Evolutionary conservation across 371 early-diverging fungal genomes (phyloP).

Genomic region (Mucor saturninus): DNA sequence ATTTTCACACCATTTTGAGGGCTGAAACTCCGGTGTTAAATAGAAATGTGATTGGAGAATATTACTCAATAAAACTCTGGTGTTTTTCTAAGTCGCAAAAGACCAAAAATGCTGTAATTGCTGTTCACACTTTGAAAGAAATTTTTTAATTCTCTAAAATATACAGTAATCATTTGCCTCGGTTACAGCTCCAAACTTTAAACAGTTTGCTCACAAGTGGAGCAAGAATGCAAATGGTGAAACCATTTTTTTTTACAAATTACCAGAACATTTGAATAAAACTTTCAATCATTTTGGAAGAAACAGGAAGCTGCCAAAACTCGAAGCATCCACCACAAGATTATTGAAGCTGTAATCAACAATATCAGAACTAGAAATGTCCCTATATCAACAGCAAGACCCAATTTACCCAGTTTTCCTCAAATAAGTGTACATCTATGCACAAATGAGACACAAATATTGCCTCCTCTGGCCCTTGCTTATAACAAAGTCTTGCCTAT

Average conservation of each 20-base stretch:
- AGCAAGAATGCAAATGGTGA: not conserved
- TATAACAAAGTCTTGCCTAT: no score
- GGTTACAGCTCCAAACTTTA: no score
- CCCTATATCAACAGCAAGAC: no score
- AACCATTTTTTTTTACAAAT: not conserved
- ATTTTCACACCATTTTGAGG: no score
- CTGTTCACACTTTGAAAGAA: not conserved
- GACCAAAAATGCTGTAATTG: not conserved
- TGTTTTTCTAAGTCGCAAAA: not conserved
- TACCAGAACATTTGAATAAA: not conserved
- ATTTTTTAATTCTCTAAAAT: not conserved
- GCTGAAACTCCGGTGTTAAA: no score
- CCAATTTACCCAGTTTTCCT: no score
- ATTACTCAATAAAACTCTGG: no score
- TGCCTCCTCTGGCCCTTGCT: no score
- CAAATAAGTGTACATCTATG: no score
- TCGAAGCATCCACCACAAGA: not conserved
- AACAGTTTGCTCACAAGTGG: not conserved
- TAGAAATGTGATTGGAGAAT: no score
- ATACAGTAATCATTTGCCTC: not conserved
- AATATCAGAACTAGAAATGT: not conserved
- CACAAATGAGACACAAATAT: no score
- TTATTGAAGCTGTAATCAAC: not conserved
- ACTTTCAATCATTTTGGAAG: not conserved
- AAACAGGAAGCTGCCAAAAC: not conserved